Conservation (phyloP, 2,329 filamentous ascomycete species). For the Penicillium glabrum region DNA sequence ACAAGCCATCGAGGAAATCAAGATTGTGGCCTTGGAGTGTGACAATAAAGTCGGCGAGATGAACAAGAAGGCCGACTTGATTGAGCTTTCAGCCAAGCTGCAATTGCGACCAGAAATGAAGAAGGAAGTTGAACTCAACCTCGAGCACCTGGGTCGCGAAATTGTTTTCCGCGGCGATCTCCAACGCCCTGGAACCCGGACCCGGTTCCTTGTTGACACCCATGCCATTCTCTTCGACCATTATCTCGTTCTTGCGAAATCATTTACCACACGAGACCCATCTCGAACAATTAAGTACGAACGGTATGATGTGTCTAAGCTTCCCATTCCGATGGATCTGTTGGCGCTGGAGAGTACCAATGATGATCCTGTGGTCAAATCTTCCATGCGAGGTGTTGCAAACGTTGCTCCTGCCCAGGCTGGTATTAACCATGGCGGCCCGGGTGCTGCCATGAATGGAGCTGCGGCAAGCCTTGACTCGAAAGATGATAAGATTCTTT, state of each 20-base stretch:
- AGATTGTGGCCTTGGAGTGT: slow-evolving; percentile 82
- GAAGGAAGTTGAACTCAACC: slow-evolving; percentile 75
- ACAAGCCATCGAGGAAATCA: slow-evolving; percentile 89
- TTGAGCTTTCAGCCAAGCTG: slow-evolving; percentile 79
- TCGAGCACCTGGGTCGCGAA: slow-evolving; percentile 90
- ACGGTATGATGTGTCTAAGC: slow-evolving; percentile 87
- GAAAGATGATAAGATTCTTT: slow-evolving; percentile 80
- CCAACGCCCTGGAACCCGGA: slow-evolving; percentile 81
- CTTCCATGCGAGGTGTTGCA: slow-evolving; percentile 68
- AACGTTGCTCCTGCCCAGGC: slow-evolving; percentile 56
- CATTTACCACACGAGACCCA: slow-evolving; percentile 65
- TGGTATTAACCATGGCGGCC: slow-evolving; percentile 65
- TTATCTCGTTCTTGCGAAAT: slow-evolving; percentile 90
- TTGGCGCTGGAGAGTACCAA: slow-evolving; percentile 88
- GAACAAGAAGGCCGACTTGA: slow-evolving; percentile 84
- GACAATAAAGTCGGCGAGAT: slow-evolving; percentile 91
- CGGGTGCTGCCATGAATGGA: slow-evolving; percentile 62
- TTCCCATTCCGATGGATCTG: slow-evolving; percentile 95
- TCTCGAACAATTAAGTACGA: slow-evolving; percentile 73
- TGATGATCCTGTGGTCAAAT: slow-evolving; percentile 86
- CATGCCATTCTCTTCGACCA: slow-evolving; percentile 95
- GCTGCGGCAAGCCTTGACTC: slow-evolving; percentile 53
- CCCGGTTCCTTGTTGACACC: slow-evolving; percentile 90
- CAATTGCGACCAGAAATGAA: slow-evolving; percentile 86
- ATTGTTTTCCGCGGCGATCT: slow-evolving; percentile 87